A percentile compares a stretch with the other conserved stretches of the same genome.
These are phyloP conservation scores for Yamadazyma mexicana DNA, from an alignment of 1,139 yeast genomes.

Conservation along the genomic window DNA sequence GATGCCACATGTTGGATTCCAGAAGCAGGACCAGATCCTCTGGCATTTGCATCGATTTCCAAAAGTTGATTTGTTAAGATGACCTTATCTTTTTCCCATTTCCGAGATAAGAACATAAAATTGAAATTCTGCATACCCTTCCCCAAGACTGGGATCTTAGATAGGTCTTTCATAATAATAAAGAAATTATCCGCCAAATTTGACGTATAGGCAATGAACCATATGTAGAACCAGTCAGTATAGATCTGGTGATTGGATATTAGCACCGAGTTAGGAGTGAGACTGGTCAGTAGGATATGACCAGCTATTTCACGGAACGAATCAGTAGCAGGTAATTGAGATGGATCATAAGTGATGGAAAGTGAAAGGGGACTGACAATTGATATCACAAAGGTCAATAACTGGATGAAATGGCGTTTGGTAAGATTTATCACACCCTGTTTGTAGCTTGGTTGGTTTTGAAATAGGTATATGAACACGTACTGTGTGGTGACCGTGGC, in stretches of 20 bases:
- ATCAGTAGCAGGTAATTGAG: constrained; percentile 19
- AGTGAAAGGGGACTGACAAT: constrained; percentile 43
- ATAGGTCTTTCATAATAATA: constrained; percentile 76
- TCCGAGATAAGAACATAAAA: constrained; percentile 79
- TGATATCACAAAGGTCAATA: constrained; percentile 46
- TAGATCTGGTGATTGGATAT: constrained; percentile 91
- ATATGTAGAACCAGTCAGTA: constrained; percentile 89
- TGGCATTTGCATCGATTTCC: constrained; percentile 54
- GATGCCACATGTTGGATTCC: constrained; percentile 41
- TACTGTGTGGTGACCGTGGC: constrained; percentile 45
- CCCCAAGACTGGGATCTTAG: constrained; percentile 75
- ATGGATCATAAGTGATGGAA: constrained; percentile 40
- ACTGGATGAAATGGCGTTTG: constrained; percentile 49
- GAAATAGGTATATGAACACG: constrained; percentile 30
- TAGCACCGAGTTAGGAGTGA: constrained; percentile 56
- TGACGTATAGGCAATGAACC: constrained; percentile 84
- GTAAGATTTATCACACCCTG: constrained; percentile 46
- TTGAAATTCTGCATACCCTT: constrained; percentile 81
- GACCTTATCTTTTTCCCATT: constrained; percentile 77
- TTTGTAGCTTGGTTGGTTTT: constrained; percentile 23
- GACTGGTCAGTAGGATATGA: constrained; percentile 29
- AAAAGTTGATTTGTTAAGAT: constrained; percentile 56
- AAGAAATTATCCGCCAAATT: constrained; percentile 64
- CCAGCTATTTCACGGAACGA: constrained; percentile 19
- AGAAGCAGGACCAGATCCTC: constrained; percentile 52